phyloP scores from a whole-genome alignment of 192 early-diverging fungal genomes.

The Coemansia guatemalensis region DNA sequence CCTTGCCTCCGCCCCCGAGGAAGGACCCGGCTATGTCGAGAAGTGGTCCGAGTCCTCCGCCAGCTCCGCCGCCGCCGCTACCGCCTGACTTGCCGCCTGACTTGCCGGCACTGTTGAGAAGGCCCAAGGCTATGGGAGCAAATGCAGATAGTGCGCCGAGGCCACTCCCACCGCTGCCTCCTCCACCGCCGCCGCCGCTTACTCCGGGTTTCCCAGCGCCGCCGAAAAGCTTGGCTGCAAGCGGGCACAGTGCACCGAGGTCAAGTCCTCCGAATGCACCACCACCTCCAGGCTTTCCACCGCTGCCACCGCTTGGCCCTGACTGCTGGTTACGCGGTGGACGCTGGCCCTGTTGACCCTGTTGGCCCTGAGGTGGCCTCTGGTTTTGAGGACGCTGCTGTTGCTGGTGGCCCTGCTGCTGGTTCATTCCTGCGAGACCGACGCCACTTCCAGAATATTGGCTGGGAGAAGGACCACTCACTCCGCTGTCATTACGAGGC shows the following conservation, averaged over 20 bases:
- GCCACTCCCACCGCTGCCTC: slow-evolving; percentile 27
- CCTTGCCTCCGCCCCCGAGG: slow-evolving; percentile 27
- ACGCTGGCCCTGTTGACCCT: slow-evolving; percentile 7
- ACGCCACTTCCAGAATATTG: slow-evolving; percentile 10
- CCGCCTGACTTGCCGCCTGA: slow-evolving; percentile 17
- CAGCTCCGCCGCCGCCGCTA: slow-evolving; percentile 25
- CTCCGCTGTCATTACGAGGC: neutral
- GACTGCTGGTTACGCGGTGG: slow-evolving; percentile 11
- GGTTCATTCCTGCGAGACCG: slow-evolving; percentile 2
- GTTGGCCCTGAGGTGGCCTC: slow-evolving; percentile 3
- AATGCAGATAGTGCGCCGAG: slow-evolving; percentile 46
- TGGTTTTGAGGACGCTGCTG: slow-evolving; percentile 6
- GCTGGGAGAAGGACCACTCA: slow-evolving; percentile 11
- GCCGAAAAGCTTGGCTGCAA: slow-evolving; percentile 39
- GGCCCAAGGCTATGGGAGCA: slow-evolving; percentile 41
- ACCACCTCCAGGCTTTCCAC: slow-evolving; percentile 13
- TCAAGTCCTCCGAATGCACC: slow-evolving; percentile 39
- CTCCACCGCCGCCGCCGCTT: slow-evolving; percentile 21
- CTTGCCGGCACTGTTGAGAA: slow-evolving; percentile 26
- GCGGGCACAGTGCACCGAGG: slow-evolving; percentile 33
- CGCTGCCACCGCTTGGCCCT: slow-evolving; percentile 10
- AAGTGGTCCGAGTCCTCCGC: slow-evolving; percentile 37
- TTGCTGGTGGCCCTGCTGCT: slow-evolving; percentile 7
- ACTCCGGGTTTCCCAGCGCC: slow-evolving; percentile 18
- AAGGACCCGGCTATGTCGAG: slow-evolving; percentile 43